Conservation (phyloP, 2,329 filamentous ascomycete species). For the Trichoderma afroharzianum region DNA sequence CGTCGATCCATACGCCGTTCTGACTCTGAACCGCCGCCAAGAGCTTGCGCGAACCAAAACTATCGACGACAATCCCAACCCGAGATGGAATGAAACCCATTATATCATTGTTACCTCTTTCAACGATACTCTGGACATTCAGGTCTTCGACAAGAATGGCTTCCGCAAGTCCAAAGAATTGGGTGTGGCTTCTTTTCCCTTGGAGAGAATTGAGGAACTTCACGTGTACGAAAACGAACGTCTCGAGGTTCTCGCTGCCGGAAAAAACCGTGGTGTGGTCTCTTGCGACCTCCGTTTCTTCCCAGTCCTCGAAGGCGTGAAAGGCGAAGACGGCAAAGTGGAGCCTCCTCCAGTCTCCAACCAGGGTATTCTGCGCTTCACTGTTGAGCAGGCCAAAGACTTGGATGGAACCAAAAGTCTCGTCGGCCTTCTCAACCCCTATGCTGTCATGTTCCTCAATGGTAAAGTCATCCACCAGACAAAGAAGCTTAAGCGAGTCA, state of each 20-base stretch:
- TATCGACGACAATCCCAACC: conserved; percentile 77
- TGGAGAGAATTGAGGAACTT: conserved; percentile 77
- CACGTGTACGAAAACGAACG: conserved; percentile 78
- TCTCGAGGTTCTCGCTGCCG: conserved; percentile 78
- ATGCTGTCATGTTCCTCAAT: conserved; percentile 83
- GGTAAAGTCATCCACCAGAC: conserved; percentile 86
- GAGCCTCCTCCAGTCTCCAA: conserved; percentile 84
- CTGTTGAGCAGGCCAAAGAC: conserved; percentile 93
- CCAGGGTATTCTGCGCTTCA: conserved; percentile 91
- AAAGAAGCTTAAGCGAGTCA: conserved; percentile 92
- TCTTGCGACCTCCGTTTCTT: conserved; percentile 89
- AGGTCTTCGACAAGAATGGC: conserved; percentile 90
- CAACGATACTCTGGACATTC: conserved; percentile 80
- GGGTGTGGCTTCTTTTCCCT: conserved; percentile 76
- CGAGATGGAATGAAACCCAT: conserved; percentile 94
- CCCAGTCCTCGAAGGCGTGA: conserved; percentile 74
- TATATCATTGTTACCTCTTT: conserved; percentile 93
- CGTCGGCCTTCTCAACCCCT: conserved; percentile 86
- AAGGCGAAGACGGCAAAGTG: conserved; percentile 69
- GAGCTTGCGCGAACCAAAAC: conserved; percentile 87
- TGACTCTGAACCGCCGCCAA: conserved; percentile 79
- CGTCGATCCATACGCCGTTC: conserved; percentile 81
- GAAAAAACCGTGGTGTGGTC: conserved; percentile 76
- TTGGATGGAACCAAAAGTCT: conserved; percentile 89
- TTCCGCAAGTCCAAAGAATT: conserved; percentile 95